These are phyloP conservation scores for Aspergillus tubingensis DNA, from an alignment of 2,329 filamentous ascomycete species.

Conservation along the genomic window DNA sequence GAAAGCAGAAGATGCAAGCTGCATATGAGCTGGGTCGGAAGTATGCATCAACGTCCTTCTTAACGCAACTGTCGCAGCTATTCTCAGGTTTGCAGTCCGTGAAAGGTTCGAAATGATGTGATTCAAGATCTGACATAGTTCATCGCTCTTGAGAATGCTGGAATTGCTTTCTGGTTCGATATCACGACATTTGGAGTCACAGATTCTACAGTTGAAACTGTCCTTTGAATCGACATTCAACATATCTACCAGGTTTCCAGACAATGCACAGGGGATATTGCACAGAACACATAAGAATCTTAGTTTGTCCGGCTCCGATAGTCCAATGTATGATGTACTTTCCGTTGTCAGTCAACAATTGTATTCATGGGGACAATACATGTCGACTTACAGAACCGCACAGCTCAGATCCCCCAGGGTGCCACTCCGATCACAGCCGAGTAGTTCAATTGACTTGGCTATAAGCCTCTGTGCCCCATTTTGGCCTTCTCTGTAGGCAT, in stretches of 20 bases:
- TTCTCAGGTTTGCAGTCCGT: conserved; percentile 60
- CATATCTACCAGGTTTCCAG: conserved; percentile 46
- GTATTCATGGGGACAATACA: not conserved
- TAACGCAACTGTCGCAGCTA: conserved; percentile 71
- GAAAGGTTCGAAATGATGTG: conserved; percentile 44
- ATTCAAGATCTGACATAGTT: conserved; percentile 48
- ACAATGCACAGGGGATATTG: conserved; percentile 58
- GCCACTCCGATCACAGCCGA: conserved; percentile 37
- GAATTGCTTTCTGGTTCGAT: conserved; percentile 9
- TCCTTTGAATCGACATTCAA: conserved; percentile 26
- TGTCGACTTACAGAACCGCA: conserved; percentile 51
- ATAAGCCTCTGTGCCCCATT: conserved; percentile 36
- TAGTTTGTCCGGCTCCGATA: conserved; percentile 55
- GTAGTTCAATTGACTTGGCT: conserved; percentile 31
- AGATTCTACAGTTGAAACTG: conserved; percentile 38
- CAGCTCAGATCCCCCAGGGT: conserved; percentile 46
- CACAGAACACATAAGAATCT: conserved; percentile 58
- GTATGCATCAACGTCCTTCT: conserved; percentile 71
- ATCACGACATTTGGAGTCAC: conserved; percentile 36
- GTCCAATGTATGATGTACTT: conserved; percentile 48
- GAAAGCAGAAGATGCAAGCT: conserved; percentile 66
- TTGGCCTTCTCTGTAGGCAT: conserved; percentile 36
- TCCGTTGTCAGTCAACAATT: conserved; percentile 14
- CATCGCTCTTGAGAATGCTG: conserved; percentile 28
- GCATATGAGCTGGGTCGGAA: conserved; percentile 59